phyloP scores from a whole-genome alignment of 2,329 filamentous ascomycete species.

The Fusarium paranaense region DNA sequence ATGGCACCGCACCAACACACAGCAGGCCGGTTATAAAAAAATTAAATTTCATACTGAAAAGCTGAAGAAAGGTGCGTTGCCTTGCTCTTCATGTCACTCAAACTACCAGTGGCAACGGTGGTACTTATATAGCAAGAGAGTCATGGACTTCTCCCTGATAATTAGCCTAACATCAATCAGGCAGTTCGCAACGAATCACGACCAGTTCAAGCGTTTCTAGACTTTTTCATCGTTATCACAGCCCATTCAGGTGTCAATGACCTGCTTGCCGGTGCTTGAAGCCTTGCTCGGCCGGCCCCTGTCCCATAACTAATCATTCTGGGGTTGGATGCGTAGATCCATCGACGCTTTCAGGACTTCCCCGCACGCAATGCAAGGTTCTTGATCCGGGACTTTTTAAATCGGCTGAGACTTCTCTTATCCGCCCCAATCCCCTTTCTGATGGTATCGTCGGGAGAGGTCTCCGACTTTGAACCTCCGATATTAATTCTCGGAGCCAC shows the following conservation, averaged over 20 bases:
- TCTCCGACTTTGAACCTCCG: background rate
- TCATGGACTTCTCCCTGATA: background rate
- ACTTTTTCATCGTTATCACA: background rate
- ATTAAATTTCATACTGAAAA: background rate
- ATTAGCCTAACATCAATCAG: background rate
- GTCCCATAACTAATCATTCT: background rate
- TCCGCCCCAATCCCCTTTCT: conserved; percentile 2
- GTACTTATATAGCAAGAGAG: background rate
- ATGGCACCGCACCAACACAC: background rate
- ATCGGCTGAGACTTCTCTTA: background rate
- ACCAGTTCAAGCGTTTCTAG: background rate
- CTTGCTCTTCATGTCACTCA: background rate
- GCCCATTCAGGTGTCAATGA: background rate
- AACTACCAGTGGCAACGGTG: background rate
- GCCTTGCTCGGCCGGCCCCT: background rate
- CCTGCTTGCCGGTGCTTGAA: background rate
- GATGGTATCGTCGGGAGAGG: background rate
- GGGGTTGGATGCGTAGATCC: conserved; percentile 3
- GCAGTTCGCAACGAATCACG: background rate
- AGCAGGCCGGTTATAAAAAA: background rate
- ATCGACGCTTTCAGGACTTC: background rate
- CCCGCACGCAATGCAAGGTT: conserved; percentile 7
- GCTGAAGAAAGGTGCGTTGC: background rate
- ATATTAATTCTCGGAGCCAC: background rate
- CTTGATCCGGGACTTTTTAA: background rate